Base-by-base conservation (phyloP, 768 basidiomycete species). In the Crucibulum laeve region DNA sequence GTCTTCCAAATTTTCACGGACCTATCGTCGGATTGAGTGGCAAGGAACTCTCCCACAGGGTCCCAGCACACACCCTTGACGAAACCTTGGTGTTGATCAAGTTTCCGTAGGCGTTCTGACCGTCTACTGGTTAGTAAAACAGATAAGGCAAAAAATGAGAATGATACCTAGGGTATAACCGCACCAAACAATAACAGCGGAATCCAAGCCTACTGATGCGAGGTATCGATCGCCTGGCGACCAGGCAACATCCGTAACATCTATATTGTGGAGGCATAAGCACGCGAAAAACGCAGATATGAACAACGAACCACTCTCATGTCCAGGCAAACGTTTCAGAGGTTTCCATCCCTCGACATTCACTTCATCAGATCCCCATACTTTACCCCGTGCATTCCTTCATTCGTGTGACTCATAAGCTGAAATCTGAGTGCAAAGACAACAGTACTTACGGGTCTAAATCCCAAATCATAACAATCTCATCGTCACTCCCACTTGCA, bases 51-150 rank as follows among this genome's bases (percentile, higher is more conserved):
- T 36, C 96, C 96, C 2, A 94, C 95, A 3, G 96, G 96, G 66
- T 99, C 96, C 84, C 95, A 99, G 58, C 91, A 94, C 39, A 99
- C 91, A 46, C 96, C 96, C 65, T 99, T 98, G 54, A 99, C 94
- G 62, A 97, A 97, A 2, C 93, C 95, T 55, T 91, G 84, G 57
- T 98, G 96, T 45, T 80, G 80, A 46, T 90, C 88, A 4, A 99
- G 76, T 61, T 85, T 90, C 28, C 78, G 73, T 44, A 97, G 60
- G 10, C 87, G 84, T 53, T 94, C 94, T 96, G 57, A 4, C 34
- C 21, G 45, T 32, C 21, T 30, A 34, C 34, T 17, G 30, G 25
- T 32, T 8, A 23, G 23, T 46, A 11, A 33, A n/a, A 38, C 37
- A 36, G 32, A 24, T 15, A 15, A 22, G 40, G 25, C 2, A 37